Percentiles rank a stretch among this genome's conserved stretches.
These are phyloP conservation scores for Apiospora pterosperma DNA, from an alignment of 2,329 filamentous ascomycete species.

Conservation along the genomic window DNA sequence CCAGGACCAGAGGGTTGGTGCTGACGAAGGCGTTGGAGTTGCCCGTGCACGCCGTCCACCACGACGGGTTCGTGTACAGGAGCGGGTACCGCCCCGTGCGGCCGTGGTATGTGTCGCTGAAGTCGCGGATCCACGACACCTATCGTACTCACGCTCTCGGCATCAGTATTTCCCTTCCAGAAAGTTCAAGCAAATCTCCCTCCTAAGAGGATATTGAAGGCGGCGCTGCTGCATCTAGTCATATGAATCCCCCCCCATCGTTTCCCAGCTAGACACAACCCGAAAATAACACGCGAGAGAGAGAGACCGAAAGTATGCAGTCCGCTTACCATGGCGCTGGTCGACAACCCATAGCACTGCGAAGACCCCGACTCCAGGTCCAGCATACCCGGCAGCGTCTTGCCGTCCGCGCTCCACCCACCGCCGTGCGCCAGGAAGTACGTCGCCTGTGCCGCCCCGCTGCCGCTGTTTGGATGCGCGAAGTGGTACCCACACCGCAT, in stretches of 20 bases:
- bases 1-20: constrained; percentile 46
- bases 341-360: constrained; percentile 43
- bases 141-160: no score
- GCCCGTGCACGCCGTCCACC: constrained; percentile 53
- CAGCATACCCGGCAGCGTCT: constrained; percentile 55
- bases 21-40: constrained; percentile 41
- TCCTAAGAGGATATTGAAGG: no score
- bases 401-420: constrained; percentile 50
- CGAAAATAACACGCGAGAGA: no score
- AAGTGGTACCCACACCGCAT: constrained; percentile 57
- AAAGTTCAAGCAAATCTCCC: no score
- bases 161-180: no score
- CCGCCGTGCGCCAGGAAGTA: constrained; percentile 52
- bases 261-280: no score
- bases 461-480: constrained; percentile 39
- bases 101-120: constrained; percentile 46
- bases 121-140: constrained; percentile 48
- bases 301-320: no score
- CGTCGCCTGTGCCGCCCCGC: constrained; percentile 44
- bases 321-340: constrained; percentile 43
- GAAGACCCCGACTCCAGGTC: constrained; percentile 46
- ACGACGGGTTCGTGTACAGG: constrained; percentile 49
- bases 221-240: no score
- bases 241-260: no score
- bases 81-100: constrained; percentile 46